Evolutionary conservation across 176 grass and related monocot genomes (phyloP), one percentile per base, ranked within the genome.

Genomic region (Aegilops sharonensis): DNA sequence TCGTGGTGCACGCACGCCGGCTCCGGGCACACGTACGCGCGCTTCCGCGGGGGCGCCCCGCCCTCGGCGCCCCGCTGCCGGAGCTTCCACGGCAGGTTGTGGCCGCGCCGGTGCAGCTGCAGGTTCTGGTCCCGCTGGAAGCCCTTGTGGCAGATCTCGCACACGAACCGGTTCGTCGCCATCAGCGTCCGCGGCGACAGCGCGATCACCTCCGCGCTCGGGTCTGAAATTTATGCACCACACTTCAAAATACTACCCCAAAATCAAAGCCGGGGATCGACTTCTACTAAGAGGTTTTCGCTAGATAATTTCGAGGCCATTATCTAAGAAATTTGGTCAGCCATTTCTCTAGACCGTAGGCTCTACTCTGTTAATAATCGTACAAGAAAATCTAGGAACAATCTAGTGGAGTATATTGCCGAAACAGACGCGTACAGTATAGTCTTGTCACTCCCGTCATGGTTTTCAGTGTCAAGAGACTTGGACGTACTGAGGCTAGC

Each of bases 71-170:
- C 18, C 37, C 93, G 83, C 84, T 89, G 93, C 60, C 86, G 80
- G 5, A 98, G 96, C 81, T 98, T 98, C 96, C 96, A 98, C 11
- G 96, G 96, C 12, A 98, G 92, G 90, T 98, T 98, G 90, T 98
- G 96, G 10, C 96, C 89, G 23, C 96, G 96, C 9, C 96, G 94
- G 90, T 98, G 96, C 71, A 98, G 86, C 85, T 98, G 96, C 76
- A 98, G 96, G 81, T 98, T 98, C 84, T 98, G 96, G 81, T 98
- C 96, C 2, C 96, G 84, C 82, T 98, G 90, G 78, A 98, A 98
- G 0, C 96, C 96, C 72, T 98, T 95, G 85, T 88, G 89, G 88
- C 96, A 98, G 88, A 98, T 92, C 90, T 98, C 96, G 61, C 96
- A 98, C 75, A 95, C 90, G 77, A 95, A 98, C 12, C 96, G 86